Conservation (phyloP, 768 basidiomycete genomes). For the Amyloporia xantha region DNA sequence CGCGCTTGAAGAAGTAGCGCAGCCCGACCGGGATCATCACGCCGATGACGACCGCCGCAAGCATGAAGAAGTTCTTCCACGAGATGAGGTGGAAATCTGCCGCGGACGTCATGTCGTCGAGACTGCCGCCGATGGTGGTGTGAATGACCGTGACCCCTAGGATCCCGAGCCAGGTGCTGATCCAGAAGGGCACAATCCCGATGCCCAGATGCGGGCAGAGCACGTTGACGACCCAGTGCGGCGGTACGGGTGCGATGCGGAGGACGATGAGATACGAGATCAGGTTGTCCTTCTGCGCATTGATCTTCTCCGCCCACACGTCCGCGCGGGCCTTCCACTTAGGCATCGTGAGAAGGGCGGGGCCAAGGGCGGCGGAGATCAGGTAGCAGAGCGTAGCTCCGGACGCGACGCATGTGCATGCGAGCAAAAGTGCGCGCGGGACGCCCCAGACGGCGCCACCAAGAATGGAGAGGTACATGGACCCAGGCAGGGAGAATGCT, state of each 20-base stretch:
- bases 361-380: constrained; percentile 87
- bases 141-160: constrained; percentile 91
- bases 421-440: constrained; percentile 77
- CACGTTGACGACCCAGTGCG: constrained; percentile 95
- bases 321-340: constrained; percentile 81
- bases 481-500: constrained; percentile 93
- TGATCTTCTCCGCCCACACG: constrained; percentile 74
- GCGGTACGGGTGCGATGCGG: constrained; percentile 89
- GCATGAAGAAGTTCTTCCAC: constrained; percentile 81
- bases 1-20: constrained; percentile 71
- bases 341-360: constrained; percentile 82
- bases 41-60: constrained; percentile 80
- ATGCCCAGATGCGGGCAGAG: constrained; percentile 92
- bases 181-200: constrained; percentile 79
- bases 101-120: constrained; percentile 93
- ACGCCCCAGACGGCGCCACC: constrained; percentile 96
- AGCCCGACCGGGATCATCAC: constrained; percentile 92
- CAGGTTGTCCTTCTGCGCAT: constrained; percentile 73
- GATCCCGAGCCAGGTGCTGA: constrained; percentile 84
- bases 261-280: constrained; percentile 92
- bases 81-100: constrained; percentile 93
- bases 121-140: constrained; percentile 86
- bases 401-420: constrained; percentile 85
- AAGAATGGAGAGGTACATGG: constrained; percentile 96
- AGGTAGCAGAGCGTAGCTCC: constrained; percentile 91